phyloP scores from a whole-genome alignment of 23 red algal species.

The Cyanidium caldarium region DNA sequence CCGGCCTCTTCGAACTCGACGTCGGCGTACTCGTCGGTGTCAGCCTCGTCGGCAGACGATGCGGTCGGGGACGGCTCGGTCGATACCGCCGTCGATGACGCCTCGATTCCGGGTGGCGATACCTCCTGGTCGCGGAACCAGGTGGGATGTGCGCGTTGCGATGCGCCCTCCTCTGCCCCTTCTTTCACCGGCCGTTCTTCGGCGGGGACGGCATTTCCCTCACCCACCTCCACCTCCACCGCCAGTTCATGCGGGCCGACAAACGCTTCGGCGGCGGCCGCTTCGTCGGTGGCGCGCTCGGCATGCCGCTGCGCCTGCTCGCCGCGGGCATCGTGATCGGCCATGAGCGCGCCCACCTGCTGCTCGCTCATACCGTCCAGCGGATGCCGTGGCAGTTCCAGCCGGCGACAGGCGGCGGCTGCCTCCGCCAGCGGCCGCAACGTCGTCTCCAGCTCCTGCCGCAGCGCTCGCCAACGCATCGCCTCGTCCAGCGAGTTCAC shows the following conservation, averaged over 20 bases:
- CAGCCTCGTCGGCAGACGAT: background rate
- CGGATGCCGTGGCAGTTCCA: background rate
- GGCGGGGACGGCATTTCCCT: background rate
- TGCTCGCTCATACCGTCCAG: constrained; percentile 1
- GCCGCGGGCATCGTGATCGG: background rate
- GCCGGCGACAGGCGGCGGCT: background rate
- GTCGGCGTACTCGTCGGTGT: background rate
- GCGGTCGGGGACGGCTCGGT: background rate
- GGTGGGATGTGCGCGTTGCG: background rate
- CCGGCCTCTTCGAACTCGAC: background rate
- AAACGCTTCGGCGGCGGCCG: background rate
- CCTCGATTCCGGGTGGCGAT: background rate
- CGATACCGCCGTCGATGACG: background rate
- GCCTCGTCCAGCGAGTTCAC: background rate
- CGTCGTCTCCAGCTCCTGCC: background rate
- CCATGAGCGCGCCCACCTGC: background rate
- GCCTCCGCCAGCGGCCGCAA: background rate
- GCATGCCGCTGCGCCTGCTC: background rate
- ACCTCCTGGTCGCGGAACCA: background rate
- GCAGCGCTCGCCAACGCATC: background rate
- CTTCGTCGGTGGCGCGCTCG: background rate
- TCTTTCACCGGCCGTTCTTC: background rate
- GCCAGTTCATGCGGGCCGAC: background rate
- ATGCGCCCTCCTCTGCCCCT: background rate
- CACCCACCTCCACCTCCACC: background rate